A percentile compares a stretch with the other conserved stretches of the same genome.
These are phyloP conservation scores for Pleurotus giganteus DNA, from an alignment of 768 basidiomycete species.

Conservation along the genomic window DNA sequence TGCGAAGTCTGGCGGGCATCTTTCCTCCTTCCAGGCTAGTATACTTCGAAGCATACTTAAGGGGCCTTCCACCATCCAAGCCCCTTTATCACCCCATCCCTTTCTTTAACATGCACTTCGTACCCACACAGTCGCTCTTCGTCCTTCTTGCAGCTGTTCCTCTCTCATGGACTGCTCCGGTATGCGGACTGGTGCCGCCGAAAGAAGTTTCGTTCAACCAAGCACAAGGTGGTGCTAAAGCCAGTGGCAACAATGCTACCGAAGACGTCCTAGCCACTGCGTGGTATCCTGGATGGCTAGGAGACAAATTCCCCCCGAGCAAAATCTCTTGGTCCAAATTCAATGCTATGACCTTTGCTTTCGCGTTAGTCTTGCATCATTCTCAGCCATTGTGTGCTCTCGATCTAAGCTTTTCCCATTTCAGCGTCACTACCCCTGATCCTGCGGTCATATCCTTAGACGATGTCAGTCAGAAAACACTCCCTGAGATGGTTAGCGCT, in stretches of 20 bases:
- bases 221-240: neutral
- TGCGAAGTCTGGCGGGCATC: neutral
- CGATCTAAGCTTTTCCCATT: neutral
- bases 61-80: neutral
- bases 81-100: neutral
- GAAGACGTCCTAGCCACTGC: slow-evolving; percentile 44
- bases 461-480: slow-evolving; percentile 38
- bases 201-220: slow-evolving; percentile 8
- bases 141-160: slow-evolving; percentile 27
- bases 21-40: neutral
- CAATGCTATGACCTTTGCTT: slow-evolving; percentile 44
- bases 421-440: slow-evolving; percentile 35
- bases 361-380: slow-evolving; percentile 36
- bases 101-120: slow-evolving; percentile 7
- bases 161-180: slow-evolving; percentile 24
- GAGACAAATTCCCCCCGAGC: slow-evolving; percentile 34
- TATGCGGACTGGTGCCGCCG: slow-evolving; percentile 33
- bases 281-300: slow-evolving; percentile 59
- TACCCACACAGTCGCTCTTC: slow-evolving; percentile 10
- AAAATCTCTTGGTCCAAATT: slow-evolving; percentile 56
- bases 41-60: neutral
- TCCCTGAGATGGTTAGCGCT: slow-evolving; percentile 55
- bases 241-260: slow-evolving; percentile 10
- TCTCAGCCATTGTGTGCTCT: neutral
- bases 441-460: slow-evolving; percentile 32